Base-by-base conservation (phyloP, 345 rosid genomes). In the Barbarea vulgaris region DNA sequence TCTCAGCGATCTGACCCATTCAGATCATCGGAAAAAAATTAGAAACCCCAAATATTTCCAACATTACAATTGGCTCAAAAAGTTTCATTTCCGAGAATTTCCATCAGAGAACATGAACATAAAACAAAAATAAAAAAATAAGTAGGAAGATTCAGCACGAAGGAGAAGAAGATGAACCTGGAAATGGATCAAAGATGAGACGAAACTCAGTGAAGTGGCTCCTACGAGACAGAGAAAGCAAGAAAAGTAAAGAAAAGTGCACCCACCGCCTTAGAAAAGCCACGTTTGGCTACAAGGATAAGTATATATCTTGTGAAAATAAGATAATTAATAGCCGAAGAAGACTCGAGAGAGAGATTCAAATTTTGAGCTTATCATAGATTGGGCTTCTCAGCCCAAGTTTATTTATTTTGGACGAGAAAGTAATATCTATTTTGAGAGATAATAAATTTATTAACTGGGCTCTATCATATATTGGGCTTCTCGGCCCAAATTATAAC, bases 111-210 rank as follows among this genome's bases (percentile, higher is more conserved):
- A 27, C 0, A 63, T n/a, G 1, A 15, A 14, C 17, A 17, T n/a
- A 18, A 5, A 18, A 0, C 10, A 10, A 11, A 30, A 3, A n/a
- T n/a, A n/a, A 1, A 18, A 13, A 51, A 51, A 2, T 5, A 14
- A 19, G n/a, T 7, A 53, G 12, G 30, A 34, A 31, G 19, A 47
- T 21, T 21, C 11, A 51, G 0, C 11, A 13, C 2, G 31, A 59
- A 67, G 48, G 31, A 59, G 79, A 60, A 68, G 69, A n/a, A 77
- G 30, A 77, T 5, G 72, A 64, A 70, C 80, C 80, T 77, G 76
- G 52, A n/a, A 17, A 47, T 47, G 22, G 80, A 77, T 77, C 80
- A 69, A 69, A 42, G 70, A 68, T 52, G 65, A 7, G 33, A 3
- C 3, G 28, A n/a, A 30, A 42, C 27, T 39, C 39, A 69, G 54